Evolutionary conservation across 129 eudicot species (phyloP).

Genomic region (Lactuca sativa): DNA sequence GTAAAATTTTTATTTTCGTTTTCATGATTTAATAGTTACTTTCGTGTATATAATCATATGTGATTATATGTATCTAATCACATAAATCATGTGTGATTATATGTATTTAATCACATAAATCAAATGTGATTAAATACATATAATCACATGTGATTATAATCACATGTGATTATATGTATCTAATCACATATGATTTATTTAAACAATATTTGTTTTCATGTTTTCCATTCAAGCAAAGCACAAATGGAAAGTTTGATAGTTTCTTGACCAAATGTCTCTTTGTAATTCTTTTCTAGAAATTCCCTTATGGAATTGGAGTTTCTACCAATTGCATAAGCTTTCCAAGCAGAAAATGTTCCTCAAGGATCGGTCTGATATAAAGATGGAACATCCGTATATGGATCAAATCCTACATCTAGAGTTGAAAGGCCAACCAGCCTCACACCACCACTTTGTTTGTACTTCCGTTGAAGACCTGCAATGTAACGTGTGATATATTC

Average conservation of each 20-base stretch:
- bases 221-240: conserved; percentile 82
- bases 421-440: conserved; percentile 95
- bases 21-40: too few species aligned
- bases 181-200: too few species aligned
- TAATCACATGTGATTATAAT: too few species aligned
- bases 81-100: too few species aligned
- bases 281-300: conserved; percentile 84
- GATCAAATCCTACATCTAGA: conserved; percentile 86
- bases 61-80: too few species aligned
- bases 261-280: conserved; percentile 90
- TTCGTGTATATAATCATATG: too few species aligned
- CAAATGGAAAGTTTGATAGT: conserved; percentile 84
- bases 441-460: conserved; percentile 97
- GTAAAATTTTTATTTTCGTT: too few species aligned
- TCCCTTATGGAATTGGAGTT: conserved; percentile 92
- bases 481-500: conserved; percentile 90
- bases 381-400: conserved; percentile 68
- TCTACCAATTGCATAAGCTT: conserved; percentile 93
- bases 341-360: conserved; percentile 95
- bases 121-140: too few species aligned
- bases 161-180: too few species aligned
- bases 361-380: conserved; percentile 97
- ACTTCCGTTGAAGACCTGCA: conserved; percentile 85
- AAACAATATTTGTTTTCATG: too few species aligned
- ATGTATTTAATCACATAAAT: too few species aligned